These are phyloP conservation scores for Vararia minispora DNA, from an alignment of 768 basidiomycete species.

Conservation along the genomic window DNA sequence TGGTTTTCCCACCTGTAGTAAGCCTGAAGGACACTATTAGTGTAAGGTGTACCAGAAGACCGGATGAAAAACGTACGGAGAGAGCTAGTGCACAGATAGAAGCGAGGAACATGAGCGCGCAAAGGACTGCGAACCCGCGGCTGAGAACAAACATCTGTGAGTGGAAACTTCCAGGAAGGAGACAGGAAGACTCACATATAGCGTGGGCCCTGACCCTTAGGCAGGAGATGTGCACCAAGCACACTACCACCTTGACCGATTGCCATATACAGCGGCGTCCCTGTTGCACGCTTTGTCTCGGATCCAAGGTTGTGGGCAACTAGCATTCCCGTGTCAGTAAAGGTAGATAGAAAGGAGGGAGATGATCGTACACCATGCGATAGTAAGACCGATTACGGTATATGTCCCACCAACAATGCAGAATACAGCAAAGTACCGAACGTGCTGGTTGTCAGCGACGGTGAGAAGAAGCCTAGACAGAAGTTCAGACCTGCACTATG, in stretches of 20 bases:
- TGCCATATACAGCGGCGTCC: constrained; percentile 69
- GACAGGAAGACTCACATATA: constrained; percentile 40
- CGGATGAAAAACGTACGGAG: constrained; percentile 25
- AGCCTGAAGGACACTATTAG: constrained; percentile 24
- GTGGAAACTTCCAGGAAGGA: neutral
- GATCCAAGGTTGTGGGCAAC: constrained; percentile 69
- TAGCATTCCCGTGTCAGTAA: constrained; percentile 16
- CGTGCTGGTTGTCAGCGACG: constrained; percentile 42
- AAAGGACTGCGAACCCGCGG: constrained; percentile 25
- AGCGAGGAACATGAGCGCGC: constrained; percentile 44
- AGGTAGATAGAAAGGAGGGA: neutral
- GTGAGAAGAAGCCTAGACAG: constrained; percentile 41
- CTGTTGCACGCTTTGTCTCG: constrained; percentile 66
- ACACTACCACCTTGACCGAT: constrained; percentile 72
- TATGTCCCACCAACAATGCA: constrained; percentile 72
- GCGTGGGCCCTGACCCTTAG: constrained; percentile 46
- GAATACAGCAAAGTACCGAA: constrained; percentile 70
- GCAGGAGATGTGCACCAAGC: constrained; percentile 68
- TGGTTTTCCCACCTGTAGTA: constrained; percentile 57
- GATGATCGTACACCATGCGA: constrained; percentile 63
- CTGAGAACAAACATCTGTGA: constrained; percentile 3
- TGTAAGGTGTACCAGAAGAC: neutral
- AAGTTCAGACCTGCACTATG: neutral
- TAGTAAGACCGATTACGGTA: constrained; percentile 59
- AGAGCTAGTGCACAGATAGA: constrained; percentile 40